These are phyloP conservation scores for Colletotrichum agaves DNA, from an alignment of 2,329 filamentous ascomycete species.

Conservation along the genomic window DNA sequence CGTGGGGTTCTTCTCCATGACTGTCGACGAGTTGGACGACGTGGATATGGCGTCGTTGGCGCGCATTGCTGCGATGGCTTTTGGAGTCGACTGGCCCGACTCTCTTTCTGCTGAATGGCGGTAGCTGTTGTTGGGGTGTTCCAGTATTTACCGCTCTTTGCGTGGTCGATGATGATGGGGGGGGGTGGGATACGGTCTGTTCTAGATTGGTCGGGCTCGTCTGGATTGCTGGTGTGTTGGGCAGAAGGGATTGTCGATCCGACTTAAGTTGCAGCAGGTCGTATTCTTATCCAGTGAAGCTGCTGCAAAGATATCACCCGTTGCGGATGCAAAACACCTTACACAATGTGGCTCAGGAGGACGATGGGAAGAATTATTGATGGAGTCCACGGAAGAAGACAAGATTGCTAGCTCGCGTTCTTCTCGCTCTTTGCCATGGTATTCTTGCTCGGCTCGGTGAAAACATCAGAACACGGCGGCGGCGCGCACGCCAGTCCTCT, in stretches of 20 bases:
- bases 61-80: constrained; percentile 7
- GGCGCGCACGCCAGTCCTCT: not conserved
- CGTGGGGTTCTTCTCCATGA: constrained; percentile 26
- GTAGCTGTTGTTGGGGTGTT: no score
- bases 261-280: not conserved
- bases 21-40: constrained; percentile 37
- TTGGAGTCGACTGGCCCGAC: not conserved
- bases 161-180: not conserved
- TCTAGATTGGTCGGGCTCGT: not conserved
- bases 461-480: not conserved
- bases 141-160: not conserved
- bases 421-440: not conserved
- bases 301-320: not conserved
- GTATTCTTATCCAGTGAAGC: not conserved
- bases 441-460: not conserved
- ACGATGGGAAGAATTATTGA: not conserved
- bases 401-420: not conserved
- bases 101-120: no score
- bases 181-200: not conserved
- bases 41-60: constrained; percentile 24
- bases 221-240: not conserved
- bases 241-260: not conserved
- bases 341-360: not conserved
- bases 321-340: not conserved
- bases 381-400: not conserved